These are phyloP conservation scores for Tolypocladium nubicola DNA, from an alignment of 2,329 filamentous ascomycete species.

Conservation along the genomic window DNA sequence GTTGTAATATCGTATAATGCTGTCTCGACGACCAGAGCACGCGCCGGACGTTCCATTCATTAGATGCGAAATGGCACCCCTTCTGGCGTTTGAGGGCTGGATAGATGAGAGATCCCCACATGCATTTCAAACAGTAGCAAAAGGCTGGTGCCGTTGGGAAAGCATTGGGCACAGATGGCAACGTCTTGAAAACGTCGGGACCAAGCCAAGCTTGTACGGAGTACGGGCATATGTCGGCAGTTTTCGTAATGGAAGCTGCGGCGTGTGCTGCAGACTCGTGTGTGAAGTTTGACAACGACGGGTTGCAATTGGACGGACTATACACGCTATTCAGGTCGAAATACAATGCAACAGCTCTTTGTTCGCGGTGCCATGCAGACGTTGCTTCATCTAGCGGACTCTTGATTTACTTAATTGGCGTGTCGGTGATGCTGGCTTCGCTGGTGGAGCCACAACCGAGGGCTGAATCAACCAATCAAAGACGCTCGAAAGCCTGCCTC, in stretches of 20 bases:
- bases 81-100: neutral
- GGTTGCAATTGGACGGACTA: neutral
- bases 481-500: conserved; percentile 16
- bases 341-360: neutral
- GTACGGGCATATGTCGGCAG: neutral
- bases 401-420: neutral
- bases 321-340: neutral
- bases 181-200: neutral
- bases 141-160: neutral
- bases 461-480: conserved; percentile 17
- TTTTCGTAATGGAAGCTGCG: neutral
- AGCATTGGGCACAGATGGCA: neutral
- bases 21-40: neutral
- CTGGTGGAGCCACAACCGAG: neutral
- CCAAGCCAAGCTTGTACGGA: neutral
- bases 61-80: neutral
- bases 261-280: neutral
- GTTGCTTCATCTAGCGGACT: neutral
- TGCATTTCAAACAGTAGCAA: neutral
- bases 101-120: neutral
- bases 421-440: neutral
- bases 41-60: too few relatives aligned
- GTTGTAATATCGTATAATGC: too few relatives aligned
- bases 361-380: neutral
- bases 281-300: neutral